These are phyloP conservation scores for Calonectria multiphialidica DNA, from an alignment of 2,329 filamentous ascomycete species.

Conservation along the genomic window DNA sequence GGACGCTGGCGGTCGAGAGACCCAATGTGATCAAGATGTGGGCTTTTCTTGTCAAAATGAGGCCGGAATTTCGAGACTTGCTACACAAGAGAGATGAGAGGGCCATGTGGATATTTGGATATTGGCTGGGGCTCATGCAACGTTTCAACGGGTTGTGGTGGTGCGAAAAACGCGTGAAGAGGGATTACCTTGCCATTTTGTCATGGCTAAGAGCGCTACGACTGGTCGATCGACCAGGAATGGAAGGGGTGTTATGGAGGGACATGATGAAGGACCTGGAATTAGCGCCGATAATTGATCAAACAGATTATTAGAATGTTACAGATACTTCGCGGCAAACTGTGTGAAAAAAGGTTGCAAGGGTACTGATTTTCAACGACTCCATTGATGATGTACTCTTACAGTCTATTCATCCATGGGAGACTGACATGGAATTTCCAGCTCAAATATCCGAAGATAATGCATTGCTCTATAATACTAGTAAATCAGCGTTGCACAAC, in stretches of 20 bases:
- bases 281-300: not conserved
- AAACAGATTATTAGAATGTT: not conserved
- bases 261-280: constrained; percentile 16
- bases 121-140: constrained; percentile 20
- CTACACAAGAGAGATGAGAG: constrained; percentile 12
- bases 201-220: not conserved
- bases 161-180: constrained; percentile 8
- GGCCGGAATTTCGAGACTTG: constrained; percentile 5
- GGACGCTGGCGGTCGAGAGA: not conserved
- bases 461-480: not conserved
- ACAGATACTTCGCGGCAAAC: too few relatives aligned
- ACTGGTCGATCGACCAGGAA: not conserved
- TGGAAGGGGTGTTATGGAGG: constrained; percentile 3
- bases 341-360: too few relatives aligned
- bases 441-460: not conserved
- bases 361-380: too few relatives aligned
- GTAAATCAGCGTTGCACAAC: too few relatives aligned
- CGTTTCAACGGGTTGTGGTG: constrained; percentile 18
- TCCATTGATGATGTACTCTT: not conserved
- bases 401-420: not conserved
- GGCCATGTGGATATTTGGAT: constrained; percentile 22
- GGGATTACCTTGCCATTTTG: constrained; percentile 8
- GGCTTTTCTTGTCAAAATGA: constrained; percentile 17
- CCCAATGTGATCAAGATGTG: constrained; percentile 3
- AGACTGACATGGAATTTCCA: not conserved